Base-by-base conservation (phyloP, 345 rosid genomes). In the Hirschfeldia incana region DNA sequence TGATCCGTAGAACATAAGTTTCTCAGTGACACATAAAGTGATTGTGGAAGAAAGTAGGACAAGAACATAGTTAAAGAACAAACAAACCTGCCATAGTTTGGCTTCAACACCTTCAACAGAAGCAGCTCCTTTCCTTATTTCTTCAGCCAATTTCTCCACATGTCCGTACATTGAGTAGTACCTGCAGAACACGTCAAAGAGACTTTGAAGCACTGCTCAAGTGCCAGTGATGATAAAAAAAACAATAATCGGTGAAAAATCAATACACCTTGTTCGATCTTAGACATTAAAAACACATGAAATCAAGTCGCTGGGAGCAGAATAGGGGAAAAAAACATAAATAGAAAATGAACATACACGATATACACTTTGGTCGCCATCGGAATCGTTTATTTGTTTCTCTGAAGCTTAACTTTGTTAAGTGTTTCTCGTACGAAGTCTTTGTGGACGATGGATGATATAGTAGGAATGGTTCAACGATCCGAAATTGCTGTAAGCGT, bases 101-200 rank as follows among this genome's bases (percentile, higher is more conserved):
- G 93, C 96, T 80, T 94, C 98, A 82, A 94, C 98, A 58, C 98
- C 98, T 85, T 90, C 97, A 78, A 94, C 92, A 70, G 97, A 90
- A 73, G 92, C 87, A 85, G 97, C 94, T 4, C 97, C 98, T 83
- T 90, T 92, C 89, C 86, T 85, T 65, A 94, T 92, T 80, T 92
- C 96, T 84, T 94, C 97, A 28, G 98, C 98, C 78, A 94, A 84
- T 82, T 81, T 90, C 89, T 89, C 94, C 26, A 94, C 97, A 78
- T 94, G 98, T 29, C 98, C 98, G 55, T 94, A 92, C 98, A 92
- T 94, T 81, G 98, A 92, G 85, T 94, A 92, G 87, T 92, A 94
- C 85, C 98, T 94, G 83, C 33, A 81, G 65, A 8, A 27, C 4
- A 60, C 33, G 66, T 32, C 72, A 68, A 57, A 28, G 73, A 15